Evolutionary conservation across 257 asterid species (phyloP), one percentile per base, ranked within the genome.

Genomic region (Solanum arcanum): DNA sequence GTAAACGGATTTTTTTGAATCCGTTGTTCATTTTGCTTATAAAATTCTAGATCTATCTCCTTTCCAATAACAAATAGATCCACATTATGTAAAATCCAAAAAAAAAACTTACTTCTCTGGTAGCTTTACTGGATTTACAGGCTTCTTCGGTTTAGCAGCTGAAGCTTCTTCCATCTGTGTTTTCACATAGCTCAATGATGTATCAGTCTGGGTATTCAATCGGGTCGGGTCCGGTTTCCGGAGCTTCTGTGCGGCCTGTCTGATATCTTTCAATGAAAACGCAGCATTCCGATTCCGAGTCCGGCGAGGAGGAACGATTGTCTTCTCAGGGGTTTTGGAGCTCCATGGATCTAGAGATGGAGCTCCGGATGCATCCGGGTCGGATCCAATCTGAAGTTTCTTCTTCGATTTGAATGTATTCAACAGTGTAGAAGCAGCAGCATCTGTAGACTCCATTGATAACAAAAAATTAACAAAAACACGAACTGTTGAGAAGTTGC

Each of bases 311-410:
- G 88, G 37, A n/a, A 10, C 90, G 87, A 83, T 75, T n/a, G 92
- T 86, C 92, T 94, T 96, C 52, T 93, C 96, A 0, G 99, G 99
- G 14, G 98, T 95, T 75, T 86, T 91, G 80, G 95, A 93, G 90
- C 90, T 86, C 90, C 87, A 88, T 33, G 94, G 94, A 89, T 86
- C 87, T 37, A 86, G 87, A 39, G 86, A 87, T 42, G 91, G 56
- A 39, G 77, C 87, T 42, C 59, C 82, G 72, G 47, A 23, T 29
- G 21, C 4, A 29, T 47, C 66, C 74, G 87, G 81, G 10, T 59
- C 52, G 41, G 90, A 83, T 39, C 20, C 82, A 16, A 68, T 88
- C 56, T 59, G 88, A 29, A 88, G 89, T 23, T 86, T 89, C 86
- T 92, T 91, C 93, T 92, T 94, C 7, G 95, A 91, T 68, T 92